Conservation (phyloP, 2,329 filamentous ascomycete genomes). For the Ophiostoma himal-ulmi region DNA sequence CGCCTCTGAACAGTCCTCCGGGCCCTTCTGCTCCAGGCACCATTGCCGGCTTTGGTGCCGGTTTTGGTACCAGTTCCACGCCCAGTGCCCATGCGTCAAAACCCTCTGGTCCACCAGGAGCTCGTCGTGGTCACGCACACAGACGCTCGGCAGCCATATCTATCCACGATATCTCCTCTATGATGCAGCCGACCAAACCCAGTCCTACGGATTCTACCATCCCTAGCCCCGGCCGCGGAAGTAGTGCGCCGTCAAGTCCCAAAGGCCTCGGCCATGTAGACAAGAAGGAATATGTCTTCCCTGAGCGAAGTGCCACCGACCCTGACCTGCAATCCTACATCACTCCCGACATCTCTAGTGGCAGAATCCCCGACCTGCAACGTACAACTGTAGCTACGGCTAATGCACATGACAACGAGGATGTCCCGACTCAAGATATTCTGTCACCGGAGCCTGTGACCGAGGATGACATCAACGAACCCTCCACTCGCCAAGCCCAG, state of each 20-base stretch:
- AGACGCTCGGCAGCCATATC: conserved; percentile 78
- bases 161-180: conserved; percentile 68
- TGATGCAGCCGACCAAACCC: conserved; percentile 55
- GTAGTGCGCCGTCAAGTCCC: conserved; percentile 60
- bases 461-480: conserved; percentile 18
- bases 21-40: neutral
- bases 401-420: neutral
- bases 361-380: neutral
- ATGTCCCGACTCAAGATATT: neutral
- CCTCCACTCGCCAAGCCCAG: conserved; percentile 28
- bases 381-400: neutral
- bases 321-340: conserved; percentile 18
- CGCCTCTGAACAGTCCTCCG: conserved; percentile 38
- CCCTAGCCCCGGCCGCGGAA: conserved; percentile 44
- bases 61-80: neutral
- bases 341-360: conserved; percentile 6
- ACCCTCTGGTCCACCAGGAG: conserved; percentile 27
- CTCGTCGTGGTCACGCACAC: conserved; percentile 68
- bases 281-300: conserved; percentile 29
- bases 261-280: conserved; percentile 44
- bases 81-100: neutral
- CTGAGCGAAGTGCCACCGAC: conserved; percentile 24
- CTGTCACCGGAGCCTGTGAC: neutral
- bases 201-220: neutral
- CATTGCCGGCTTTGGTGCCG: neutral